Percentiles rank a stretch among this genome's conserved stretches.
These are phyloP conservation scores for Acanthamoeba polyphaga DNA, from an alignment of 208 protist genomes.

Conservation along the genomic window DNA sequence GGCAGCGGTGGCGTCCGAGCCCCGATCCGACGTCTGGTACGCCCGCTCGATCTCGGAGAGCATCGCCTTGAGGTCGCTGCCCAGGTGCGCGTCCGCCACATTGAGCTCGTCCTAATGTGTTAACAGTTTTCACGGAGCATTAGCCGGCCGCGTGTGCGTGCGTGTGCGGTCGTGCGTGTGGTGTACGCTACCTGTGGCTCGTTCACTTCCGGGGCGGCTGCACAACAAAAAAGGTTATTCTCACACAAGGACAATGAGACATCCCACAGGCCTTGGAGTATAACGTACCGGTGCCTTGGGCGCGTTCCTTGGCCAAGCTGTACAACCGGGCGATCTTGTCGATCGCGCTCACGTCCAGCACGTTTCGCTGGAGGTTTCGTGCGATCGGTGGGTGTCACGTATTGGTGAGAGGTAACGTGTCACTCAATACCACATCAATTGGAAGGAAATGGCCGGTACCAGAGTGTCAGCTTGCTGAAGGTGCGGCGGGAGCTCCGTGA, in stretches of 20 bases:
- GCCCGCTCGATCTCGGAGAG: slow-evolving; percentile 21
- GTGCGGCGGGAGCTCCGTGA: not conserved
- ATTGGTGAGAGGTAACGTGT: not conserved
- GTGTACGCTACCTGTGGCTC: not conserved
- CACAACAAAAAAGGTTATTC: not conserved
- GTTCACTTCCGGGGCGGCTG: not conserved
- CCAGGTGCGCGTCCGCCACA: not conserved
- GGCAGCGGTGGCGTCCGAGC: not conserved
- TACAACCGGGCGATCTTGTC: slow-evolving; percentile 9
- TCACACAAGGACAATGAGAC: not conserved
- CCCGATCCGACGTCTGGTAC: not conserved
- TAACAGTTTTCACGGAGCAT: not conserved
- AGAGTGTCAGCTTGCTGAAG: slow-evolving; percentile 14
- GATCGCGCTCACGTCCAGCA: not conserved
- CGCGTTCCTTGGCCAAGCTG: not conserved
- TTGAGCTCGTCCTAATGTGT: not conserved
- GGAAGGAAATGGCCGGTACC: not conserved
- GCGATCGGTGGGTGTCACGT: not conserved
- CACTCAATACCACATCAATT: too few species aligned
- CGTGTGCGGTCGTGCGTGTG: not conserved
- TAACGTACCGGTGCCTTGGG: not conserved
- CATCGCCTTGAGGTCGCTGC: not conserved
- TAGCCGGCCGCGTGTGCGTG: not conserved
- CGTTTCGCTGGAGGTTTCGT: not conserved
- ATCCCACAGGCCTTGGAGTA: too few species aligned